Conservation (phyloP, 345 rosid genomes). For the Rhodamnia rubescens region DNA sequence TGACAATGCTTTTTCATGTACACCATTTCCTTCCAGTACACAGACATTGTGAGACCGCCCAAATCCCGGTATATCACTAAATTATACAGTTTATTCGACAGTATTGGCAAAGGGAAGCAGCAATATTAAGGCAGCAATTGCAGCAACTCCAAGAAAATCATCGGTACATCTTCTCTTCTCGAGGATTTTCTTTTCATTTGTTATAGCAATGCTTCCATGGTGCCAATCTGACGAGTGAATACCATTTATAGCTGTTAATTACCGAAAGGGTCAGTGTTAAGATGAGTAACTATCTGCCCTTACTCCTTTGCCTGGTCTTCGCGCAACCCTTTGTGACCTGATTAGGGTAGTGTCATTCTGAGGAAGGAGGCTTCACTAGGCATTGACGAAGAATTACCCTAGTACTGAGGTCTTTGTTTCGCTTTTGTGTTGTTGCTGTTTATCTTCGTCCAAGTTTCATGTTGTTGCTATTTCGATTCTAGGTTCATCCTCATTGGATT, state of each 20-base stretch:
- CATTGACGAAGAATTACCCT: not conserved
- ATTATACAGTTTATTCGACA: constrained; percentile 18
- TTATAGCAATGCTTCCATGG: not conserved
- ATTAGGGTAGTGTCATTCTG: not conserved
- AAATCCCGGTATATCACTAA: not conserved
- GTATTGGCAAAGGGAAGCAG: constrained; percentile 85
- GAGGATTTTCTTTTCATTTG: not conserved
- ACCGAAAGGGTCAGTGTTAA: not conserved
- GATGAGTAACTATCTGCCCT: not conserved
- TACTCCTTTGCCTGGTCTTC: not conserved
- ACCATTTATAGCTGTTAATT: not conserved
- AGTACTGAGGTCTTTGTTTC: not conserved
- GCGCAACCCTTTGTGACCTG: not conserved
- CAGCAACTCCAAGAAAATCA: constrained; percentile 70
- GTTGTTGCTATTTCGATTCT: not conserved
- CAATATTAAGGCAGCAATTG: constrained; percentile 56
- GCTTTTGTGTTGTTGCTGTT: not conserved
- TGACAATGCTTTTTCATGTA: not conserved
- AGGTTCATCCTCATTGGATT: not conserved
- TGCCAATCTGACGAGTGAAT: not conserved
- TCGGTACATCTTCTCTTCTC: constrained; percentile 27
- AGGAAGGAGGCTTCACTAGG: not conserved
- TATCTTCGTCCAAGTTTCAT: not conserved
- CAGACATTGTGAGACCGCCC: not conserved
- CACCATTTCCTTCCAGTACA: not conserved